These are phyloP conservation scores for Aspergillus uvarum DNA, from an alignment of 2,329 filamentous ascomycete species.

Conservation along the genomic window DNA sequence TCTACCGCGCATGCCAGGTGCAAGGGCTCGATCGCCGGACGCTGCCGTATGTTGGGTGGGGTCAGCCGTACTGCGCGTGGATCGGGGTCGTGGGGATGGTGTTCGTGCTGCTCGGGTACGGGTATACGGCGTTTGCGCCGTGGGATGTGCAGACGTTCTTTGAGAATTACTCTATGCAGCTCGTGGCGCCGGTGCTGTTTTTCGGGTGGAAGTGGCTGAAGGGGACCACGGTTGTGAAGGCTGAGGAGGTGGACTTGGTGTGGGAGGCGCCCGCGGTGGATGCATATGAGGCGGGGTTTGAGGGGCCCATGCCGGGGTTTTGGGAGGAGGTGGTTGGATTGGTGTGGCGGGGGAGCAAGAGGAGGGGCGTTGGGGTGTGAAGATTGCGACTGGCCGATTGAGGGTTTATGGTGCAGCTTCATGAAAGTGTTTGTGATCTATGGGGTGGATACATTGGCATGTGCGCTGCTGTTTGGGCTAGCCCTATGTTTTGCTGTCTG, in stretches of 20 bases:
- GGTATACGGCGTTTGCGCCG: constrained; percentile 53
- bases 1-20: constrained; percentile 55
- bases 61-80: constrained; percentile 58
- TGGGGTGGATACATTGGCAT: too few species aligned
- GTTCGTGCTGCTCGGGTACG: constrained; percentile 44
- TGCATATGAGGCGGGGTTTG: constrained; percentile 9
- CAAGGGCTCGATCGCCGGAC: constrained; percentile 54
- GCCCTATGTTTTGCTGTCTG: too few species aligned
- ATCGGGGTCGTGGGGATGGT: constrained; percentile 7
- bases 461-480: too few species aligned
- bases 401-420: too few species aligned
- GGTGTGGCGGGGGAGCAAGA: too few species aligned
- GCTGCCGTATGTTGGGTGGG: constrained; percentile 58
- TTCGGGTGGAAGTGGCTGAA: constrained; percentile 64
- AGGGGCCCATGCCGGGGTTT: neutral
- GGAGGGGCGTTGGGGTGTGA: too few species aligned
- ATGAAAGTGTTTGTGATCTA: too few species aligned
- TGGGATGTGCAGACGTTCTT: constrained; percentile 47
- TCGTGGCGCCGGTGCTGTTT: constrained; percentile 55
- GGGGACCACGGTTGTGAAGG: constrained; percentile 54
- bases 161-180: constrained; percentile 57
- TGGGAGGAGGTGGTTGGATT: neutral
- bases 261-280: constrained; percentile 14
- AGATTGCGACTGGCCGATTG: too few species aligned
- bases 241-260: constrained; percentile 58